Evolutionary conservation across 768 basidiomycete species (phyloP), one percentile per base, ranked within the genome.

Genomic region (Xanthoconium stramineum): DNA sequence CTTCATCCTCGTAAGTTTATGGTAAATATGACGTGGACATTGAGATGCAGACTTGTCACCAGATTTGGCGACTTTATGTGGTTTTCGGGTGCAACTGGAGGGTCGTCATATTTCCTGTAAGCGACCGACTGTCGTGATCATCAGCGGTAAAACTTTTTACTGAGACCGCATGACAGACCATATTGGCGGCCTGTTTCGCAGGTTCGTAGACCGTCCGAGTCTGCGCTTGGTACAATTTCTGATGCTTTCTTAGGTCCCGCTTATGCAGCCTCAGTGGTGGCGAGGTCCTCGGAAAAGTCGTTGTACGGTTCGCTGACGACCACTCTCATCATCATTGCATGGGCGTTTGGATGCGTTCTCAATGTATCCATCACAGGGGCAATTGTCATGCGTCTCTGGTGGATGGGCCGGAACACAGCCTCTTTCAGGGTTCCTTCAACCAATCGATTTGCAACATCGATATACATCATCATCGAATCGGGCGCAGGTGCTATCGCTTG

Each of bases 61-160:
- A 58, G 53, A 46, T 40, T 24, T 56, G 48, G 48, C 29, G 53
- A 29, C 44, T 58, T 32, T 46, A 55, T n/a, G 53, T 40, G 19
- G 43, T 58, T 46, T 55, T 36, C 43, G 12, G 29, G 43, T 13
- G 12, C 12, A 10, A 50, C 11, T 46, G 57, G 57, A 55, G 33
- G 42, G 24, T 55, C 20, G 1, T 29, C 19, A 8, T 57, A 43
- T 3, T 47, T n/a, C 50, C 45, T 35, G 57, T 50, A 37, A 14
- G 53, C 2, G 10, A 45, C n/a, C n/a, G 2, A 24, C 14, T 11
- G n/a, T 50, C 8, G 12, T 35, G 12, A 33, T 15, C 39, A 24
- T 43, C 0, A 19, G 15, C 15, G 12, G 17, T 17, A 19, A 19
- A n/a, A 3, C 3, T 3, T 10, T 32, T 20, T 40, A 12, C 40